Base-by-base conservation (phyloP, 2,329 filamentous ascomycete genomes). In the Periconia sp. region DNA sequence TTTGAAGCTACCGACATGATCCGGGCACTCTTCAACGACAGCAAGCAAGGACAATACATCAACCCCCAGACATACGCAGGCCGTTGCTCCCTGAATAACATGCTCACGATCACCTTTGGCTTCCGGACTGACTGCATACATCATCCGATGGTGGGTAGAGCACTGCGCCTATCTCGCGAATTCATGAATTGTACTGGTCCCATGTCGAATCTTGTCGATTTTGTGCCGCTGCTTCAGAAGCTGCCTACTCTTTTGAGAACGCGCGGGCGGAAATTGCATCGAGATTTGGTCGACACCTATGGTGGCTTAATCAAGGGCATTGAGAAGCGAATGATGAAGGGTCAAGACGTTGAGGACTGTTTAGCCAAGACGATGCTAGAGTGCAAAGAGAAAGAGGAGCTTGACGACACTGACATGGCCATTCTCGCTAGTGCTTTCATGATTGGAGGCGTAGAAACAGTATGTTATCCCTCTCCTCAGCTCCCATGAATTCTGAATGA, bases 1-100 rank as follows among this genome's bases (percentile, higher is more conserved):
- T 48, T 40, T 31, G 51, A 55, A 37, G 49, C 51, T 12, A 55
- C 48, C 1, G 52, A 46, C 12, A 54, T 57, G 54, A 41, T 57
- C 11, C 39, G 36, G 25, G 43, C 40, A 3, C 35, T 52, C 7
- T 57, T 49, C 31, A 30, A 11, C 2, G 52, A 45, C 22, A 31
- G 51, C 24, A 32, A 40, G 7, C 32, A 45, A 7, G 46, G 46
- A 2, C 25, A 19, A 10, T 40, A 46, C 22, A 45, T 49, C 40
- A 51, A 54, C 22, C 50, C 50, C 7, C 48, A 54, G 26, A 43
- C 43, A 19, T 47, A 50, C 24, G 48, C 43, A 2, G 43, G 43
- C 5, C 35, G 43, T 9, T 50, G 48, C 30, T 47, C 43, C 2
- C 40, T 50, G 5, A 50, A 50, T 21, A 47, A 50, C 21, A 50